phyloP scores from a whole-genome alignment of 306 rosid genomes.

The Prunus persica region Prunus_persica_NCBIv2 NC_034014.1:13493501-13494000 shows the following conservation, averaged over 20 bases:
- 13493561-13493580: neutral
- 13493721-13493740: conserved; percentile 83
- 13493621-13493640: conserved; percentile 78
- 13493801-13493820: neutral
- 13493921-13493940: conserved; percentile 81
- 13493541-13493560: neutral
- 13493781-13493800: neutral
- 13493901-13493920: conserved; percentile 89
- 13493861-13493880: conserved; percentile 92
- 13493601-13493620: conserved; percentile 60
- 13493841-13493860: conserved; percentile 18
- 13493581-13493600: neutral
- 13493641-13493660: conserved; percentile 93
- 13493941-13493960: conserved; percentile 71
- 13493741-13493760: conserved; percentile 71
- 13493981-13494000: conserved; percentile 72
- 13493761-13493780: neutral
- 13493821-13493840: neutral
- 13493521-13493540: conserved; percentile 72
- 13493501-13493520: conserved; percentile 89
- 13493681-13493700: conserved; percentile 79
- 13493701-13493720: conserved; percentile 66
- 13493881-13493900: conserved; percentile 76
- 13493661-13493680: conserved; percentile 87
- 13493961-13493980: conserved; percentile 81